Base-by-base conservation (phyloP, 345 rosid species). In the Ricinus communis region DNA sequence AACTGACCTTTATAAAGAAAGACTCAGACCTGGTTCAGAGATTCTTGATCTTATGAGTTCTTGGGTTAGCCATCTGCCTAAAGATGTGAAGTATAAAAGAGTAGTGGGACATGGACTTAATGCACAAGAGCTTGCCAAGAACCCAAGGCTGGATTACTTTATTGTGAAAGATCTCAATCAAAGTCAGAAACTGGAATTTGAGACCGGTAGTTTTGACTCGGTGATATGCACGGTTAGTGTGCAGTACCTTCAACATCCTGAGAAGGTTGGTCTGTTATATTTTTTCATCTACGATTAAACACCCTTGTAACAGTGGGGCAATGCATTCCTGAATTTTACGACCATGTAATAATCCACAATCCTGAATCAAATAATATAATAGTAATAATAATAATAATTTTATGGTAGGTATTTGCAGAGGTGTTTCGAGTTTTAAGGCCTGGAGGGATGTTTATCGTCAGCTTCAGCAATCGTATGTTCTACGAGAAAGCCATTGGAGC, bases 101-200 rank as follows among this genome's bases (percentile, higher is more conserved):
- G 91, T 94, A 51, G 93, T 88, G 54, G 97, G 98, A 1, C 96
- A 94, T 74, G 96, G 98, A 54, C 93, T 94, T 51, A 94, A 91
- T 41, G 93, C 95, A n/a, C 93, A 82, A 62, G 98, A 94, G 80
- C 96, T 94, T 49, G 85, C 92, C 16, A 88, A 83, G 85, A 93
- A 91, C 68, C 88, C 85, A 31, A 70, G 83, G 63, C 71, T 88
- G 54, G 89, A 88, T 58, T 83, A 85, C 45, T 88, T 88, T 80
- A 76, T 86, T 22, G 87, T 86, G 56, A 86, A 85, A 84, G 91
- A 88, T 72, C 79, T 88, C 15, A 93, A 93, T 79, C 74, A 73
- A 55, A 91, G 88, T 40, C 91, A 87, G 66, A 80, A 68, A 49
- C 84, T 90, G 46, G 89, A 87, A 81, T 54, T 79, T 33, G 75